Base-by-base conservation (phyloP, 208 protist species). In the Acanthamoeba rhysodes region DNA sequence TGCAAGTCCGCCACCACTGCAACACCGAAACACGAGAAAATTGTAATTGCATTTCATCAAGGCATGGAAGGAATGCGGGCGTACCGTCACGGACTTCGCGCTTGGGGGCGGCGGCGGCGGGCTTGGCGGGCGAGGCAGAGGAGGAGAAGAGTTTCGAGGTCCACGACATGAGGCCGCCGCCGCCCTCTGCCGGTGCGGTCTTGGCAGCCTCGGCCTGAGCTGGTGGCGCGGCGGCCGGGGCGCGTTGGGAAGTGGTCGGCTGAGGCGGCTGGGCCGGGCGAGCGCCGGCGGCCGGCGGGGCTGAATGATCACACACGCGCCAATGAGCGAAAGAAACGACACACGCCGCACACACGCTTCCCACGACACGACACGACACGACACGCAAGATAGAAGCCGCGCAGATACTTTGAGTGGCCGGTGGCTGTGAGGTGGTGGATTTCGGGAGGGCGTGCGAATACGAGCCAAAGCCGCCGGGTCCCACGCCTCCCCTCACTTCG, bases 131-230 rank as follows among this genome's bases (percentile, higher is more conserved):
- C 84, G 66, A 70, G 29, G 50, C 84, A 14, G 84, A 32, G 29
- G 57, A 64, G 4, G 57, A 32, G 59, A 91, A 91, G 12, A 91
- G 29, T 32, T 45, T 91, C 34, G 84, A 91, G 12, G 84, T 91
- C 84, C 84, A 91, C 50, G 84, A 91, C 84, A 72, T 91, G 84
- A 91, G 8, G 50, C 48, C 84, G 22, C 59, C 84, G 5, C 32
- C 48, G 50, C 32, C 59, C 16, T 5, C 18, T 14, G 68, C 9
- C 10, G 50, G 82, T 9, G 66, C 24, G 8, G 82, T 4, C 48
- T 90, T 84, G 14, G 32, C 45, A 6, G 45, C 37, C 32, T 84
- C 10, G 59, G 6, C 59, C 20, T 66, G 22, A 3, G 59, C 59
- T 66, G 5, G 59, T 18, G 50, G 18, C 53, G 80, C 24, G 20